These are phyloP conservation scores for Fusarium tanahbumbuense DNA, from an alignment of 2,329 filamentous ascomycete genomes.

Conservation along the genomic window DNA sequence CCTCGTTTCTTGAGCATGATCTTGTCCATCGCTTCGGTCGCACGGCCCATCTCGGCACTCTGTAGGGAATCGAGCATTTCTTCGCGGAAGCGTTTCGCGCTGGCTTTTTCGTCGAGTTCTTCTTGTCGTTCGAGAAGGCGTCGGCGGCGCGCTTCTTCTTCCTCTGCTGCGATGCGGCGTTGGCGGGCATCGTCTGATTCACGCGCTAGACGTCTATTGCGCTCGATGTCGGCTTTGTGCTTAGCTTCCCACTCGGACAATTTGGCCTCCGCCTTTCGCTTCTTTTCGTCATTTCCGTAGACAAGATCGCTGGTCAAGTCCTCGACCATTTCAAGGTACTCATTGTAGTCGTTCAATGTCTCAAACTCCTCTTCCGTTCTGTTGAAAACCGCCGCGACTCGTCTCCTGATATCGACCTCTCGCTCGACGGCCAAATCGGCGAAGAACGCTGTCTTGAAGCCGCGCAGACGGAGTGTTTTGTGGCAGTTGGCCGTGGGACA, in stretches of 20 bases:
- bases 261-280: conserved; percentile 57
- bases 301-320: conserved; percentile 90
- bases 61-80: conserved; percentile 78
- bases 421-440: conserved; percentile 88
- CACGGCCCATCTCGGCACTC: conserved; percentile 68
- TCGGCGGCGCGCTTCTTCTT: conserved; percentile 70
- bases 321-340: conserved; percentile 95
- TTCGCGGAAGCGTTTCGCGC: conserved; percentile 71
- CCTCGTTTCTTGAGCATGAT: conserved; percentile 80
- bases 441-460: conserved; percentile 90
- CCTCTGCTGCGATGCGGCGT: conserved; percentile 70
- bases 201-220: conserved; percentile 65
- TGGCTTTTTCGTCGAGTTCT: conserved; percentile 76
- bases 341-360: conserved; percentile 83
- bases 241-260: conserved; percentile 74
- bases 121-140: conserved; percentile 73
- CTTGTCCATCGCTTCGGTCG: conserved; percentile 67
- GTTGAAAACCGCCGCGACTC: conserved; percentile 86
- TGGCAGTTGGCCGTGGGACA: conserved; percentile 92
- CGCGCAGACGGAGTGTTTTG: conserved; percentile 84
- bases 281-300: conserved; percentile 74
- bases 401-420: conserved; percentile 89
- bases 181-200: conserved; percentile 66
- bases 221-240: conserved; percentile 76
- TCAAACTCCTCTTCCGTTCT: conserved; percentile 92